These are phyloP conservation scores for Ensete glaucum DNA, from an alignment of 176 grass and related monocot genomes.

Conservation along the genomic window DNA sequence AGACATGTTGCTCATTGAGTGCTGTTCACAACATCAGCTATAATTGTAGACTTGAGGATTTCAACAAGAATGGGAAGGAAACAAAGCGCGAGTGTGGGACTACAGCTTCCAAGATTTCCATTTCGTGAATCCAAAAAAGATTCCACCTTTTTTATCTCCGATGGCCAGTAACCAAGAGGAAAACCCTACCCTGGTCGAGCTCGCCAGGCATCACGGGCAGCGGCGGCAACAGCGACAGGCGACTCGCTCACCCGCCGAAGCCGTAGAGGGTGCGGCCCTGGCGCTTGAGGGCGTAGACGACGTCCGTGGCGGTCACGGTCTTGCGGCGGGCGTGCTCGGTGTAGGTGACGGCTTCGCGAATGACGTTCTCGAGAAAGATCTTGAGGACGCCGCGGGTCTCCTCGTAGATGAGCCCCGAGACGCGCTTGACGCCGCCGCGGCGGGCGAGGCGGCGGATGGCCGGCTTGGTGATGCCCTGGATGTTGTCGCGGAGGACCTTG, in stretches of 20 bases:
- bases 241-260: conserved; percentile 9
- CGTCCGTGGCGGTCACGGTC: conserved; percentile 30
- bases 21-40: too few relatives aligned
- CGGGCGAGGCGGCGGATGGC: conserved; percentile 25
- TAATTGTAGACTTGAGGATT: too few relatives aligned
- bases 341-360: conserved; percentile 27
- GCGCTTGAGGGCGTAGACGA: conserved; percentile 30
- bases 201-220: too few relatives aligned
- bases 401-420: conserved; percentile 23
- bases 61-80: too few relatives aligned
- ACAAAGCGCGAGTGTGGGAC: too few relatives aligned
- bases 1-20: too few relatives aligned
- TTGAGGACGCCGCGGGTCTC: conserved; percentile 30
- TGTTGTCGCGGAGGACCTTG: conserved; percentile 28
- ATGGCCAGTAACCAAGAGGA: too few relatives aligned
- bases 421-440: conserved; percentile 23
- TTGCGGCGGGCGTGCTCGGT: conserved; percentile 29
- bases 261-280: conserved; percentile 31
- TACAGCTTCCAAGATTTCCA: too few relatives aligned
- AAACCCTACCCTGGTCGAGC: too few relatives aligned
- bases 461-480: conserved; percentile 33
- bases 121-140: too few relatives aligned
- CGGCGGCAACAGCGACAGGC: too few relatives aligned
- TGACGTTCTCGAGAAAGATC: conserved; percentile 33
- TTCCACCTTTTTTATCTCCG: too few relatives aligned